Percentiles rank a stretch among this genome's conserved stretches.
Evolutionary conservation across 441 rosid genomes (phyloP).

Genomic region (Populus hybrid): DNA sequence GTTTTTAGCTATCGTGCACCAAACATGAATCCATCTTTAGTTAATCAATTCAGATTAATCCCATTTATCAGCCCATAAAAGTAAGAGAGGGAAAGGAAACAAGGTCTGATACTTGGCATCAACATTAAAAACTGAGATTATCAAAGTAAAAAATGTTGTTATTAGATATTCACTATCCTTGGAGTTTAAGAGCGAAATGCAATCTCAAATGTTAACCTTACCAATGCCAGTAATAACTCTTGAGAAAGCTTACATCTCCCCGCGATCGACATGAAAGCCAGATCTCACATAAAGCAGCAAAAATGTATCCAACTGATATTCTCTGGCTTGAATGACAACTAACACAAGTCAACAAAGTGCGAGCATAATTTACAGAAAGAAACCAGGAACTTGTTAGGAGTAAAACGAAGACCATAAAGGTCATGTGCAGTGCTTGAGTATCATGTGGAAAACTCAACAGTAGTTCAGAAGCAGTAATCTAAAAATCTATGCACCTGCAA

Average conservation of each 20-base stretch:
- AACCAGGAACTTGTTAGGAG: no score
- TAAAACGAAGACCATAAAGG: neutral
- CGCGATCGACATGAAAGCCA: conserved; percentile 29
- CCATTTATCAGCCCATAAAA: neutral
- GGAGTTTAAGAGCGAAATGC: neutral
- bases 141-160: neutral
- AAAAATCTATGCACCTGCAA: conserved; percentile 24
- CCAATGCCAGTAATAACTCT: conserved; percentile 29
- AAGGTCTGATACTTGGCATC: neutral
- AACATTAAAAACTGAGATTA: neutral
- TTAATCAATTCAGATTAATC: neutral
- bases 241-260: conserved; percentile 16
- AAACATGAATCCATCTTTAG: neutral
- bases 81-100: neutral
- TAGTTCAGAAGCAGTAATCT: neutral
- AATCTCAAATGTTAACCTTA: conserved; percentile 11
- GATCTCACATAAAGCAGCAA: conserved; percentile 32
- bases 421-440: neutral
- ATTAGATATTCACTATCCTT: neutral
- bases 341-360: conserved; percentile 18
- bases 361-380: neutral
- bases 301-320: conserved; percentile 30
- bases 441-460: neutral
- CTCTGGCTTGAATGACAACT: conserved; percentile 30
- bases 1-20: neutral